Percentiles rank a stretch among this genome's conserved stretches.
Evolutionary conservation across 345 rosid species (phyloP).

Genomic region (Brassica cretica): DNA sequence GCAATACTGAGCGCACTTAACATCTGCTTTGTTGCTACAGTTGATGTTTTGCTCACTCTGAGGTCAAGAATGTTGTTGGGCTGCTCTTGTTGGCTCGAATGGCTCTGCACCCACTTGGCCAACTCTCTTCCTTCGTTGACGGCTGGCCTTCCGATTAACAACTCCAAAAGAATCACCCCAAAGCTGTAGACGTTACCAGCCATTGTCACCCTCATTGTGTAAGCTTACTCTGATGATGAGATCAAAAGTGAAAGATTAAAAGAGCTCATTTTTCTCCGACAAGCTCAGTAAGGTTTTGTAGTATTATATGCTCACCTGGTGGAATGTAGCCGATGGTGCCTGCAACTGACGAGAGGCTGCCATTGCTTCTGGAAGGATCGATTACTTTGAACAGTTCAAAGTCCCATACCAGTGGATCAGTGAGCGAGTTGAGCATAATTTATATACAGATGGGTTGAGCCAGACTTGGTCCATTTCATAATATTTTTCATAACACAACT

Average conservation of each 20-base stretch:
- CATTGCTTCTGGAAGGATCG: constrained; percentile 75
- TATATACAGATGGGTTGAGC: not conserved
- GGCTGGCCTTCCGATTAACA: constrained; percentile 78
- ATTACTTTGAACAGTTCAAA: constrained; percentile 85
- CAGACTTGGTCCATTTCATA: no score
- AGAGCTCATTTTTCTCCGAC: constrained; percentile 6
- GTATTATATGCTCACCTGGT: constrained; percentile 54
- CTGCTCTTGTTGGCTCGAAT: constrained; percentile 47
- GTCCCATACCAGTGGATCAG: constrained; percentile 77
- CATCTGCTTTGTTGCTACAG: constrained; percentile 64
- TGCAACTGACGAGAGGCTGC: constrained; percentile 77
- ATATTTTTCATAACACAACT: no score
- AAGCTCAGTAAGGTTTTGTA: not conserved
- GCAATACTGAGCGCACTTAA: constrained; percentile 69
- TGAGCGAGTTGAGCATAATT: constrained; percentile 72
- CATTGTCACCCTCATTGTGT: constrained; percentile 82
- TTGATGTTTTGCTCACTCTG: constrained; percentile 61
- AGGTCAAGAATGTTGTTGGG: constrained; percentile 66
- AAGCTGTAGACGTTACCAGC: constrained; percentile 82
- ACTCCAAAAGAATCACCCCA: constrained; percentile 75
- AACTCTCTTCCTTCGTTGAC: constrained; percentile 70
- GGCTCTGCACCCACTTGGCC: constrained; percentile 71
- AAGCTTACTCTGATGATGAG: constrained; percentile 72
- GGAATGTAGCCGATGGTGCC: constrained; percentile 83
- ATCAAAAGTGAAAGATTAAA: constrained; percentile 14